Evolutionary conservation across 2,329 filamentous ascomycete species (phyloP), one percentile per base, ranked within the genome.

Genomic region (Trichophyton mentagrophytes): DNA sequence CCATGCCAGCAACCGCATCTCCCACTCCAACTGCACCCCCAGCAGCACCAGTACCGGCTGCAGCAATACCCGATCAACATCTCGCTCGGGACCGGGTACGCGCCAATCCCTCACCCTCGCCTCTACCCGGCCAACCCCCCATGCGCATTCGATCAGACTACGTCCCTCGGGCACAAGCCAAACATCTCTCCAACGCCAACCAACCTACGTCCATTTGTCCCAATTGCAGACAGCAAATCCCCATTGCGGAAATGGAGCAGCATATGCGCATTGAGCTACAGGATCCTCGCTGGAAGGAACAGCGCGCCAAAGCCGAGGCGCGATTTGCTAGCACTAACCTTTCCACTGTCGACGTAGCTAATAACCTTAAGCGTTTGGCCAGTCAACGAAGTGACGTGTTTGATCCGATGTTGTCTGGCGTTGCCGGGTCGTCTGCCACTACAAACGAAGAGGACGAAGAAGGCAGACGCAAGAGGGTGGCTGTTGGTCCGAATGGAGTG

Each of bases 81-180:
- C 55, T 17, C 8, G 11, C 30, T n/a, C 38, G 33, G 8, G 55
- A 57, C 33, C 55, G 38, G n/a, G 40, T 53, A 0, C 86, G 86
- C 69, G 83, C 83, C 40, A 82, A 82, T 56, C 79, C 82, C 49
- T 60, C 66, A 61, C 79, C 82, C 46, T 58, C 65, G 61, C 20
- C 66, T 58, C 49, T 22, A 47, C 20, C 62, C 13, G 67, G 70
- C 58, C 72, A 75, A 63, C 72, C 71, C 36, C 82, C 87, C 0
- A 91, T 95, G 84, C 92, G 91, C 72, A 96, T 97, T 71, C 87
- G 90, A 70, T 88, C 89, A 71, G 92, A 96, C 73, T 96, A 96
- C 71, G 87, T 96, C 17, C 91, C 92, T 0, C 85, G 89, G 58
- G 90, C 90, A 1, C 86, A 89, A 49, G 85, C 86, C 61, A 82